These are phyloP conservation scores for Aspergillus brunneoviolaceus DNA, from an alignment of 2,329 filamentous ascomycete species.

Conservation along the genomic window DNA sequence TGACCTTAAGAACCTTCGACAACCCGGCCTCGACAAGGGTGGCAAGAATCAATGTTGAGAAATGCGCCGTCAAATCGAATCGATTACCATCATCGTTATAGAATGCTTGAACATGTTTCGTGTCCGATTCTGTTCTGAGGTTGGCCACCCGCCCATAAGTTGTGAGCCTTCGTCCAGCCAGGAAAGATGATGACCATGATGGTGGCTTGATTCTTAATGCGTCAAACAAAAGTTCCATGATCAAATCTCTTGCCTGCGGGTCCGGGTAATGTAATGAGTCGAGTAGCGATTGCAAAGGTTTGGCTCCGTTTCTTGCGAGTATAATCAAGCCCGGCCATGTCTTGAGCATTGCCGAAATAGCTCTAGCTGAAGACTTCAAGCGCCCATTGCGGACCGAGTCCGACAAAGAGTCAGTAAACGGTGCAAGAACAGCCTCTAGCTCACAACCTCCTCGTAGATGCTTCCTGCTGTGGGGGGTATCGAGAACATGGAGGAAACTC, in stretches of 20 bases:
- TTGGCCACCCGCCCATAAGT: constrained; percentile 95
- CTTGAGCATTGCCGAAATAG: constrained; percentile 86
- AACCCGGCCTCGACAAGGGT: constrained; percentile 81
- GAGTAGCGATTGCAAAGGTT: constrained; percentile 79
- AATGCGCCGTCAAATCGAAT: constrained; percentile 84
- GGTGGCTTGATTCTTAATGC: constrained; percentile 86
- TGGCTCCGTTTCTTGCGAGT: constrained; percentile 82
- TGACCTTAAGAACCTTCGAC: constrained; percentile 46
- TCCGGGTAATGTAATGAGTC: constrained; percentile 62
- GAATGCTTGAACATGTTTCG: constrained; percentile 51
- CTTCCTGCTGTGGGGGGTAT: constrained; percentile 75
- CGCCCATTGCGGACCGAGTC: constrained; percentile 59
- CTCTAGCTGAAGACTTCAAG: constrained; percentile 83
- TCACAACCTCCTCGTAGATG: constrained; percentile 87
- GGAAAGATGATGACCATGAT: constrained; percentile 91
- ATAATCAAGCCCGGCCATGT: constrained; percentile 92
- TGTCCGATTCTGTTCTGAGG: constrained; percentile 63
- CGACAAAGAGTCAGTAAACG: constrained; percentile 78
- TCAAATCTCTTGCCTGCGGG: constrained; percentile 64
- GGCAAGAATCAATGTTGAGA: constrained; percentile 82
- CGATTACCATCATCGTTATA: constrained; percentile 67
- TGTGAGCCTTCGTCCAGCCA: constrained; percentile 86
- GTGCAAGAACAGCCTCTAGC: constrained; percentile 82
- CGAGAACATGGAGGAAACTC: constrained; percentile 86
- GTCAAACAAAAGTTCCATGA: constrained; percentile 84